phyloP scores from a whole-genome alignment of 768 basidiomycete genomes.

The Cubamyces lactineus region DNA sequence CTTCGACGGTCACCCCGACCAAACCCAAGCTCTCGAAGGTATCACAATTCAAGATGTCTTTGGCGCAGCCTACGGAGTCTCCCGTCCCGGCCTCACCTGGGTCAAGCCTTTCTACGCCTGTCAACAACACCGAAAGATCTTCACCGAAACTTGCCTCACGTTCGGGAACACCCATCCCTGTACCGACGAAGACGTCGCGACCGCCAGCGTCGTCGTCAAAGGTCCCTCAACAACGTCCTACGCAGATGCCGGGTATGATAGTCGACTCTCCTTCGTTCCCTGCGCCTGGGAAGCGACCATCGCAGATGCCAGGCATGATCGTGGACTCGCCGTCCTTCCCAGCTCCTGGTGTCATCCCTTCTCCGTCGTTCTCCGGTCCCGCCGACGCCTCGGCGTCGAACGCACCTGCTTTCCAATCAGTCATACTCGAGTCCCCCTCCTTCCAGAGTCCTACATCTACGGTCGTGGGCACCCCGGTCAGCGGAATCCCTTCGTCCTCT shows the following conservation, averaged over 20 bases:
- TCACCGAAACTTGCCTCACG: conserved; percentile 30
- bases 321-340: conserved; percentile 35
- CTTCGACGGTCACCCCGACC: background rate
- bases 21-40: conserved; percentile 22
- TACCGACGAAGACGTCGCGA: conserved; percentile 19
- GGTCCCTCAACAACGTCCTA: background rate
- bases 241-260: conserved; percentile 3
- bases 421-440: conserved; percentile 30
- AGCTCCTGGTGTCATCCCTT: conserved; percentile 8
- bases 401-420: background rate
- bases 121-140: conserved; percentile 21
- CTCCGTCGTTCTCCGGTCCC: conserved; percentile 16
- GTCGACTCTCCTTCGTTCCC: conserved; percentile 7
- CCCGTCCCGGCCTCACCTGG: conserved; percentile 1
- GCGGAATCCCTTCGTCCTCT: background rate
- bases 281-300: background rate
- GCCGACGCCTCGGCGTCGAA: background rate
- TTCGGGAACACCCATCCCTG: conserved; percentile 19
- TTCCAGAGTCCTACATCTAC: conserved; percentile 22
- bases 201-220: background rate
- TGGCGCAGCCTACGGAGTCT: conserved; percentile 7
- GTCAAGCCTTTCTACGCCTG: conserved; percentile 25
- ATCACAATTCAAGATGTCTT: conserved; percentile 33
- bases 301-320: conserved; percentile 32
- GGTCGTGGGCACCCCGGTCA: conserved; percentile 8